Base-by-base conservation (phyloP, 2,329 filamentous ascomycete species). In the Lasiodiplodia sp. region DNA sequence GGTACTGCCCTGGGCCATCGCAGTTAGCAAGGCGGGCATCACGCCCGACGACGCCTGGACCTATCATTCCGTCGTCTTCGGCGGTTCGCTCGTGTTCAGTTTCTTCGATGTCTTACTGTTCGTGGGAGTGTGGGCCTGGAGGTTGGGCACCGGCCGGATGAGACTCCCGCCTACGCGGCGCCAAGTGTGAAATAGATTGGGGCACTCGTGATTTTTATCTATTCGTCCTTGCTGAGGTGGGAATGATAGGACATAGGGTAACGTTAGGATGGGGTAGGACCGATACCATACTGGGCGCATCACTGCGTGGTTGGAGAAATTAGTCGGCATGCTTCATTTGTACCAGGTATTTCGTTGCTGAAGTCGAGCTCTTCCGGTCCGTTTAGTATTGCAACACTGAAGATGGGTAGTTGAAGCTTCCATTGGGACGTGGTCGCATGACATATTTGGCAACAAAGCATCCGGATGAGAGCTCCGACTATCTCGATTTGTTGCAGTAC, bases 1-100 rank as follows among this genome's bases (percentile, higher is more conserved):
- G 74, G 89, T 92, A 0, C 78, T 93, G 2, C 90, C 90, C 0
- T 93, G 90, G 90, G 90, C 90, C 0, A 87, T 93, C 51, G 88
- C 86, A 0, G 77, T 88, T 86, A 69, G 86, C 51, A 70, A 72
- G 0, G 71, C 62, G 2, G 40, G 71, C 8, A 38, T 79, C 52
- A 82, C 84, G 7, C 75, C 81, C 3, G 77, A 78, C 0, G 85
- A 88, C 72, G 89, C 90, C 0, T 92, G 90, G 90, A 88, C 83
- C 0, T 92, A 90, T 74, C 87, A 92, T 72, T 83, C 85, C 0
- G 76, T 91, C 31, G 86, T 92, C 0, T 92, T 92, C 79, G 90
- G 90, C 0, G 90, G 90, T 0, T 89, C 87, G 71, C 78, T 92
- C 55, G 88, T 92, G 0, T 91, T 92, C 70, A 89, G 86, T 51